Evolutionary conservation across 78 protist species (phyloP), one percentile per base, ranked within the genome.

Genomic region (Dictyostelium brefeldianum): DNA sequence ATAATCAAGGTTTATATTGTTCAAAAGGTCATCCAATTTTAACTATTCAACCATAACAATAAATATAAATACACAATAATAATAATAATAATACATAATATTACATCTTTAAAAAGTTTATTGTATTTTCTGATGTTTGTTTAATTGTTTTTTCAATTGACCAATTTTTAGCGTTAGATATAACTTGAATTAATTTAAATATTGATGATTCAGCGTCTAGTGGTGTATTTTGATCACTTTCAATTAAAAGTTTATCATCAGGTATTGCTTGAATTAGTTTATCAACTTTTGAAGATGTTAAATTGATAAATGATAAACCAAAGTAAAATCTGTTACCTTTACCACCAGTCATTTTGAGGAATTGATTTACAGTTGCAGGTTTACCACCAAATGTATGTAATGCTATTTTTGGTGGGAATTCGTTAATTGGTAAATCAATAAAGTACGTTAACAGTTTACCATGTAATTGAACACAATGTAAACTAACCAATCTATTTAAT

Each of bases 351-450:
- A 85, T 75, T 18, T 75, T 85, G 5, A 50, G 14, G 14, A 85
- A 85, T 62, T 78, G 80, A 8, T 20, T 17, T 0, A 75, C 92
- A 4, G 62, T 85, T 17, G 92, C 62, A 22, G 92, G 92, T 56
- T 75, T 85, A 20, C 92, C 92, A 67, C 89, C 65, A 75, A 85
- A 85, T 5, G 92, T 85, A 48, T 85, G 92, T 7, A 85, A 64
- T 31, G 92, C 92, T 12, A 85, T 62, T 20, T 43, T 20, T 31
- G 41, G 56, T 43, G 92, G 92, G 17, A 85, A 69, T 7, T 59
- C 0, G 27, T 31, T 67, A 3, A 85, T 14, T 20, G 78, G 77
- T 46, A 85, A 36, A 4, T 10, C 43, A 8, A 43, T 43, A 46
- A 85, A 85, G 65, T 47, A 85, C 47, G 77, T 81, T 5, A 85